Percentiles rank a stretch among this genome's conserved stretches.
Evolutionary conservation across 129 eudicot genomes (phyloP).

Genomic region (Chrysanthemum makinoi): DNA sequence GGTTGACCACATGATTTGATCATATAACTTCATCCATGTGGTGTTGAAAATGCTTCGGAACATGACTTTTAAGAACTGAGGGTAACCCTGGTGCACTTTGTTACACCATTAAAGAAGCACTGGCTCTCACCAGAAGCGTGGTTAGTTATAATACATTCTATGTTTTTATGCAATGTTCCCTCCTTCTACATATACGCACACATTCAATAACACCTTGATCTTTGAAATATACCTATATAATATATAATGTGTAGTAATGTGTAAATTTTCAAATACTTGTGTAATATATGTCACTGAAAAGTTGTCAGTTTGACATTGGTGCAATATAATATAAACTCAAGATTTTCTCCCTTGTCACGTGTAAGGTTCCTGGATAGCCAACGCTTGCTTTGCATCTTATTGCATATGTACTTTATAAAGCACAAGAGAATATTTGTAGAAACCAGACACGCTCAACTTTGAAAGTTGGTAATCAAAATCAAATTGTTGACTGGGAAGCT

Average conservation of each 20-base stretch:
- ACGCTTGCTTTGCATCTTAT: too few species aligned
- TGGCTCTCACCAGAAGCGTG: constrained; percentile 81
- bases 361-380: constrained; percentile 88
- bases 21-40: constrained; percentile 36
- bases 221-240: not conserved
- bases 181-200: not conserved
- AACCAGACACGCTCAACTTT: constrained; percentile 39
- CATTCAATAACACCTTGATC: not conserved
- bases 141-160: constrained; percentile 39
- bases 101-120: constrained; percentile 86
- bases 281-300: not conserved
- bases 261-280: constrained; percentile 14
- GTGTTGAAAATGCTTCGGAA: constrained; percentile 63
- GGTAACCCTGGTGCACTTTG: constrained; percentile 98
- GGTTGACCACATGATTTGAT: not conserved
- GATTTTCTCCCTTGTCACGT: constrained; percentile 13
- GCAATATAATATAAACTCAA: constrained; percentile 6
- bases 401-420: too few species aligned
- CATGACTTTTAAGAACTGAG: constrained; percentile 88
- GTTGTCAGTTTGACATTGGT: constrained; percentile 7
- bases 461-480: constrained; percentile 31
- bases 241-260: too few species aligned
- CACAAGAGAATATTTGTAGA: constrained; percentile 40
- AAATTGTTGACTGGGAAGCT: constrained; percentile 83
- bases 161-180: not conserved